Conservation (phyloP, 208 protist genomes). For the Vickermania spadyakhi region DNA sequence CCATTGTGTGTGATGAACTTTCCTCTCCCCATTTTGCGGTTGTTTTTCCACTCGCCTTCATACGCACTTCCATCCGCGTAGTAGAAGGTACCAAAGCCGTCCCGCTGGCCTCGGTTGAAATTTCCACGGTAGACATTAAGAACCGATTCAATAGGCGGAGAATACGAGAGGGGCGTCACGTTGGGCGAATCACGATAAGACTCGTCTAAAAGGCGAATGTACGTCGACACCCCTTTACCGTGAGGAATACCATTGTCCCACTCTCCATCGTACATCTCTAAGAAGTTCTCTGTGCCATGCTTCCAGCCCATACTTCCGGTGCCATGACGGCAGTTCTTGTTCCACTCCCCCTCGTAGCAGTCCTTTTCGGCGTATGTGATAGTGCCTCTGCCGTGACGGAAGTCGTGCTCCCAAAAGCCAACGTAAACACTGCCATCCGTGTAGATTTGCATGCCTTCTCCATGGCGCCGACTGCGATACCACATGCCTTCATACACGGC, state of each 20-base stretch:
- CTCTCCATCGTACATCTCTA: constrained; percentile 69
- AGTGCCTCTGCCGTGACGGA: constrained; percentile 45
- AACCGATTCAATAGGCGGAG: constrained; percentile 24
- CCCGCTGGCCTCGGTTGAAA: constrained; percentile 36
- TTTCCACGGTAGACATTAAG: constrained; percentile 73
- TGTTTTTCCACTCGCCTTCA: constrained; percentile 64
- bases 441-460: constrained; percentile 55
- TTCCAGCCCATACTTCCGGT: constrained; percentile 77
- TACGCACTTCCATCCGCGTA: constrained; percentile 86
- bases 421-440: constrained; percentile 55
- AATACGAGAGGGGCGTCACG: constrained; percentile 18
- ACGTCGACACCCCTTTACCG: constrained; percentile 61
- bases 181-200: constrained; percentile 1
- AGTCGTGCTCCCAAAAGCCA: constrained; percentile 44
- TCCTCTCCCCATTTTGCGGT: constrained; percentile 46
- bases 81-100: constrained; percentile 70
- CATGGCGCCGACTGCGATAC: constrained; percentile 48
- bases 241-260: constrained; percentile 57
- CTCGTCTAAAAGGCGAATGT: constrained; percentile 18
- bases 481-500: constrained; percentile 67
- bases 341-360: constrained; percentile 77
- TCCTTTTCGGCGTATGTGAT: constrained; percentile 47
- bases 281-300: constrained; percentile 21
- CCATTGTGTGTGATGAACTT: constrained; percentile 48
- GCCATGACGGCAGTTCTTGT: constrained; percentile 33